Percentiles rank a stretch among this genome's conserved stretches.
phyloP scores from a whole-genome alignment of 2,329 filamentous ascomycete genomes.

The Ophiognomonia clavigignenti-juglandacearum region DNA sequence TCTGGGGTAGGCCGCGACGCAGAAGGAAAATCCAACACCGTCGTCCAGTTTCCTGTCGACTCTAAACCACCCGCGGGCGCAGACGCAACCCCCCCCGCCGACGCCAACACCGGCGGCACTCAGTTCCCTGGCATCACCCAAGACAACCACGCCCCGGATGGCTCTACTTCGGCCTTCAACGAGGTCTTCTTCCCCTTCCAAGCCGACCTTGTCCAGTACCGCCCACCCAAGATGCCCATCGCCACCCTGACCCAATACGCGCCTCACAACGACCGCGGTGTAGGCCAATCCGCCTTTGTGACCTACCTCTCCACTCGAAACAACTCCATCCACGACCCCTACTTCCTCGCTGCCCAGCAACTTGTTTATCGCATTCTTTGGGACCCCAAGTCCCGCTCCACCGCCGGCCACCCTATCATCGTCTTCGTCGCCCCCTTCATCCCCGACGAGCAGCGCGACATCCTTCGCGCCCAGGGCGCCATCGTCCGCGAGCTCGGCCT shows the following conservation, averaged over 20 bases:
- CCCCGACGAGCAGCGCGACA: slow-evolving; percentile 13
- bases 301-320: slow-evolving; percentile 16
- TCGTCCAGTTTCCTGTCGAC: slow-evolving; percentile 2
- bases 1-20: neutral
- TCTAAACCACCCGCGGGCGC: neutral
- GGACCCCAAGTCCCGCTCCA: slow-evolving; percentile 13
- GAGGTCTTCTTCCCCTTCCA: slow-evolving; percentile 14
- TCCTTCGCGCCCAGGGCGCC: slow-evolving; percentile 11
- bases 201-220: slow-evolving; percentile 9
- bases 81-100: neutral
- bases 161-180: slow-evolving; percentile 6
- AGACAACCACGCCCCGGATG: neutral
- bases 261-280: slow-evolving; percentile 13
- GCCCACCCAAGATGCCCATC: slow-evolving; percentile 7
- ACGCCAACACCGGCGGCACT: neutral
- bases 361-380: slow-evolving; percentile 15
- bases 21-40: neutral
- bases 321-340: slow-evolving; percentile 13
- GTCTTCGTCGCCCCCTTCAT: slow-evolving; percentile 16
- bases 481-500: slow-evolving; percentile 14
- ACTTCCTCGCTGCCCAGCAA: slow-evolving; percentile 16
- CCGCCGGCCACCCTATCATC: slow-evolving; percentile 7
- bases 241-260: slow-evolving; percentile 12
- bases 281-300: slow-evolving; percentile 12
- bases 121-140: no score